Evolutionary conservation across 1,284 basidiomycete species (phyloP).

Genomic region (Apiotrichum sp.): DNA sequence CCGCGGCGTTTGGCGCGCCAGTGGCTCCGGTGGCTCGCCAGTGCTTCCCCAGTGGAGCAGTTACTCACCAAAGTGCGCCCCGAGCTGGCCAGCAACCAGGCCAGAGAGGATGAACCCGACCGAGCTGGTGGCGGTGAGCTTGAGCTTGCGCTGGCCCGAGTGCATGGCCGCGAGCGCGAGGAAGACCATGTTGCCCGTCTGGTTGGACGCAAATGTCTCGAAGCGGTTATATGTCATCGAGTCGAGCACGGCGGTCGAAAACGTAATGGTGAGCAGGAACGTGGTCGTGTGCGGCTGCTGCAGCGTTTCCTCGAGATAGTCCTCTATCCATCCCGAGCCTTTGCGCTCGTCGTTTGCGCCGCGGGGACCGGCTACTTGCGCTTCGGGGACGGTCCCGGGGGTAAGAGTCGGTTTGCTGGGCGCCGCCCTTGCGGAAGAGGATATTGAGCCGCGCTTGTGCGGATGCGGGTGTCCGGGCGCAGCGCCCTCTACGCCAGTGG

Average conservation of each 20-base stretch:
- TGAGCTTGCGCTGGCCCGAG: conserved; percentile 8
- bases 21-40: too few species aligned
- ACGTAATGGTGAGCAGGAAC: neutral
- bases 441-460: too few species aligned
- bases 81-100: conserved; percentile 26
- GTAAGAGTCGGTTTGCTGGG: too few species aligned
- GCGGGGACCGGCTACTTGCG: too few species aligned
- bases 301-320: conserved; percentile 2
- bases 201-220: conserved; percentile 15
- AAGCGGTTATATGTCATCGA: conserved; percentile 13
- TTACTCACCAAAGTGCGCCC: conserved; percentile 19
- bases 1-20: too few species aligned
- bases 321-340: too few species aligned
- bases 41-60: too few species aligned
- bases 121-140: conserved; percentile 11
- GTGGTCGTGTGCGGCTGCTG: neutral
- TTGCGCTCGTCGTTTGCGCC: too few species aligned
- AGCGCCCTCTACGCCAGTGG: too few species aligned
- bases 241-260: conserved; percentile 14
- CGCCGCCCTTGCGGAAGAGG: too few species aligned
- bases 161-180: conserved; percentile 12
- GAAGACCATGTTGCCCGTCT: conserved; percentile 19
- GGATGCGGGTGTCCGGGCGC: too few species aligned
- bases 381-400: too few species aligned
- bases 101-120: conserved; percentile 19